Evolutionary conservation across 306 rosid species (phyloP), one percentile per base, ranked within the genome.

Genomic region (Luffa aegyptiaca): DNA sequence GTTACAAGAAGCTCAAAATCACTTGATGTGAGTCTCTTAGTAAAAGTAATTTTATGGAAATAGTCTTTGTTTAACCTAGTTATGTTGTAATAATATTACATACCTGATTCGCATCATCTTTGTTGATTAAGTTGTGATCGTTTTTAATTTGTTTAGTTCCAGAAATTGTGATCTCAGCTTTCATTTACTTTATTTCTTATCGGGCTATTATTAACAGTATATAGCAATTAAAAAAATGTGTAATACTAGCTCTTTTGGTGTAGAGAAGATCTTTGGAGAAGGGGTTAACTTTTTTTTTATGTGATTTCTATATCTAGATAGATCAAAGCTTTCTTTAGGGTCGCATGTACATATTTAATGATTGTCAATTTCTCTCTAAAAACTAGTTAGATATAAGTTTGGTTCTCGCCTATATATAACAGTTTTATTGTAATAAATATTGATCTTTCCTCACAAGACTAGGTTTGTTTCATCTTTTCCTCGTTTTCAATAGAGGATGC

Each of bases 21-120:
- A 90, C 83, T 84, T 91, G 81, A 85, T 21, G 99, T 95, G 77
- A 90, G 99, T 82, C 65, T 52, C 57, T 73, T 45, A 14, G 37
- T 69, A 10, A 45, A n/a, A n/a, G 6, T 52, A 21, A 20, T 56
- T 49, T 79, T 62, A 46, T 49, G 74, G 52, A 78, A 39, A 62
- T 20, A 31, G 31, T 46, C 12, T 20, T 49, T 7, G 18, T 7
- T 61, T 10, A 4, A 61, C 10, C 42, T 31, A 11, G 18, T 31
- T 57, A 37, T 77, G 18, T 3, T 17, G 26, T 53, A 51, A 42
- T 51, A 31, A 21, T 46, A 31, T 63, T 17, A 11, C 35, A 63
- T 31, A 20, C 20, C 55, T 59, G 48, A 44, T 42, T 13, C 41
- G 14, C 21, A 48, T 13, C 6, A 35, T 73, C 42, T 3, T 18